A percentile compares a stretch with the other conserved stretches of the same genome.
phyloP scores from a whole-genome alignment of 495 filamentous ascomycete species.

The Elaphomyces granulatus region DNA sequence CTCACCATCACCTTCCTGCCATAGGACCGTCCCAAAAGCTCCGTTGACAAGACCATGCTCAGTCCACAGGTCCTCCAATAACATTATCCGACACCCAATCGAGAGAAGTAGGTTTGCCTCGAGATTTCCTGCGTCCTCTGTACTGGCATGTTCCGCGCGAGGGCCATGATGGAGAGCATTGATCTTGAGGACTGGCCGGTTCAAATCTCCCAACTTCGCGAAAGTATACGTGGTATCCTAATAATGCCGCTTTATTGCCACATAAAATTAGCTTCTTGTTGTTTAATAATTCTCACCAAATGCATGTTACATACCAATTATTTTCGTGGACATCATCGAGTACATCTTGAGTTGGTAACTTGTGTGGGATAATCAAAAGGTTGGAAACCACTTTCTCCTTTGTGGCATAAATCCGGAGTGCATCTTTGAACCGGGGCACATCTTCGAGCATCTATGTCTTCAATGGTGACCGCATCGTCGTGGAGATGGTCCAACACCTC shows the following conservation, averaged over 20 bases:
- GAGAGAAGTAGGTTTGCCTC: background rate
- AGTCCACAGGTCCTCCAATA: background rate
- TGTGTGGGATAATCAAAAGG: too few species aligned
- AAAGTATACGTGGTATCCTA: background rate
- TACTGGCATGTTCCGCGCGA: too few species aligned
- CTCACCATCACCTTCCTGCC: background rate
- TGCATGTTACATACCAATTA: too few species aligned
- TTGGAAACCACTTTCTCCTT: background rate
- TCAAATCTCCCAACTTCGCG: background rate
- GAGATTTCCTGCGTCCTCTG: too few species aligned
- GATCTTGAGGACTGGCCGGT: background rate
- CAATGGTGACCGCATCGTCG: background rate
- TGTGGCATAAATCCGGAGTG: background rate
- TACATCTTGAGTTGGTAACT: too few species aligned
- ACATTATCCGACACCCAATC: background rate
- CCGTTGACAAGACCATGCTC: background rate
- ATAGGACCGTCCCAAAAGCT: background rate
- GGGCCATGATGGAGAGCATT: too few species aligned
- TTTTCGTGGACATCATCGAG: too few species aligned
- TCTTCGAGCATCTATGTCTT: background rate
- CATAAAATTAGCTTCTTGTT: too few species aligned
- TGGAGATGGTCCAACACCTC: background rate
- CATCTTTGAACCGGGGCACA: background rate
- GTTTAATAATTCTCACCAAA: too few species aligned
- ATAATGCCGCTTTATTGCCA: too few species aligned